phyloP scores from a whole-genome alignment of 2,329 filamentous ascomycete genomes.

The Chrysosporium queenslandicum region DNA sequence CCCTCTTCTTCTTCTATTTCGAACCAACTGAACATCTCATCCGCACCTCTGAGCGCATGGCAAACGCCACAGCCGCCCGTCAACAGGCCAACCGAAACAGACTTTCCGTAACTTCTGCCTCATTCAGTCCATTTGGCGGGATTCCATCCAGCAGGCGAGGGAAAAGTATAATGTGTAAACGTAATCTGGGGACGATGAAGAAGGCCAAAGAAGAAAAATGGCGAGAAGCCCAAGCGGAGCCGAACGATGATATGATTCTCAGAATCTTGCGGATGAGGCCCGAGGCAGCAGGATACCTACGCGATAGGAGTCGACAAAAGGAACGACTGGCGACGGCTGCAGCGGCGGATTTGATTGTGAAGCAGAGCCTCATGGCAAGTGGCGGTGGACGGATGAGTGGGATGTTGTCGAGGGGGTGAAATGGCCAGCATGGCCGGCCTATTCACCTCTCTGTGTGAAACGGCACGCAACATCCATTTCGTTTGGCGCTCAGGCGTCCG shows the following conservation, averaged over 20 bases:
- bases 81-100: slow-evolving; percentile 61
- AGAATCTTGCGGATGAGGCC: slow-evolving; percentile 90
- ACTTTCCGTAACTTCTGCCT: slow-evolving; percentile 54
- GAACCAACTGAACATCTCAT: slow-evolving; percentile 84
- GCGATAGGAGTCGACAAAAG: slow-evolving; percentile 84
- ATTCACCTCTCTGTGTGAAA: too few relatives aligned
- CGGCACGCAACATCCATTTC: too few relatives aligned
- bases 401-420: slow-evolving; percentile 21
- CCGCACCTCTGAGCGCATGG: slow-evolving; percentile 93
- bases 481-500: neutral
- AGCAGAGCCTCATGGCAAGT: slow-evolving; percentile 67
- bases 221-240: slow-evolving; percentile 89
- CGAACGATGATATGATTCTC: slow-evolving; percentile 95
- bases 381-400: slow-evolving; percentile 45
- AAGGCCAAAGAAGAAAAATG: slow-evolving; percentile 93
- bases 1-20: slow-evolving; percentile 97
- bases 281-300: slow-evolving; percentile 77
- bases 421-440: too few relatives aligned
- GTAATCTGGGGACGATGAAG: slow-evolving; percentile 92
- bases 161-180: slow-evolving; percentile 78
- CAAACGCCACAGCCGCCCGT: slow-evolving; percentile 68
- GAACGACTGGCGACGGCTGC: slow-evolving; percentile 82
- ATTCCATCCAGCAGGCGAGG: slow-evolving; percentile 42
- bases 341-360: slow-evolving; percentile 87
- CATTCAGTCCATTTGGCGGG: slow-evolving; percentile 32